These are phyloP conservation scores for Kappamyces sp. DNA, from an alignment of 192 early-diverging fungal genomes.

Conservation along the genomic window DNA sequence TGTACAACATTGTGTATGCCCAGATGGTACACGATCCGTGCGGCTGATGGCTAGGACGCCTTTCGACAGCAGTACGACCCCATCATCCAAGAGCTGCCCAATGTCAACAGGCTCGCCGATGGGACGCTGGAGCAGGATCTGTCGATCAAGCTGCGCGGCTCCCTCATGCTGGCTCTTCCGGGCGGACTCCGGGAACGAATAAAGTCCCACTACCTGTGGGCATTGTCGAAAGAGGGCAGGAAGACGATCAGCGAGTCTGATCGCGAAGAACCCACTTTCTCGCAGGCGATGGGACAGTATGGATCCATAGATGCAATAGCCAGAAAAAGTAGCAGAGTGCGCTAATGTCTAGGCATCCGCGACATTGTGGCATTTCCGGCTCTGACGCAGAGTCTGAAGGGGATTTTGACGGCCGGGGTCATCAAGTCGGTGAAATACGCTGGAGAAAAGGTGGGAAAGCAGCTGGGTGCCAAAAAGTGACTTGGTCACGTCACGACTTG, in stretches of 20 bases:
- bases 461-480: constrained; percentile 12
- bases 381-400: constrained; percentile 86
- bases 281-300: constrained; percentile 36
- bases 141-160: constrained; percentile 44
- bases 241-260: constrained; percentile 22
- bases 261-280: constrained; percentile 28
- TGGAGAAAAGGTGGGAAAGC: constrained; percentile 35
- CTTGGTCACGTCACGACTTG: background rate
- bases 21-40: constrained; percentile 56
- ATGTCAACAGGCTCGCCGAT: constrained; percentile 26
- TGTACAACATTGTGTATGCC: constrained; percentile 84
- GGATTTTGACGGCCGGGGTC: constrained; percentile 80
- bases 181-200: constrained; percentile 61
- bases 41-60: constrained; percentile 18
- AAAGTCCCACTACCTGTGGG: constrained; percentile 15
- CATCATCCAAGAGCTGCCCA: constrained; percentile 38
- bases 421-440: constrained; percentile 29
- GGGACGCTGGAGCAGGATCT: constrained; percentile 41
- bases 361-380: constrained; percentile 73
- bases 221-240: constrained; percentile 34
- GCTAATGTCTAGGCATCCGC: constrained; percentile 42
- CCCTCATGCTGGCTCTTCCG: constrained; percentile 76
- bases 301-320: constrained; percentile 31
- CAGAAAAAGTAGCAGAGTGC: constrained; percentile 36
- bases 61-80: constrained; percentile 47